A percentile compares a stretch with the other conserved stretches of the same genome.
Conservation (phyloP, 208 protist genomes). For the Lotmaria passim region DNA sequence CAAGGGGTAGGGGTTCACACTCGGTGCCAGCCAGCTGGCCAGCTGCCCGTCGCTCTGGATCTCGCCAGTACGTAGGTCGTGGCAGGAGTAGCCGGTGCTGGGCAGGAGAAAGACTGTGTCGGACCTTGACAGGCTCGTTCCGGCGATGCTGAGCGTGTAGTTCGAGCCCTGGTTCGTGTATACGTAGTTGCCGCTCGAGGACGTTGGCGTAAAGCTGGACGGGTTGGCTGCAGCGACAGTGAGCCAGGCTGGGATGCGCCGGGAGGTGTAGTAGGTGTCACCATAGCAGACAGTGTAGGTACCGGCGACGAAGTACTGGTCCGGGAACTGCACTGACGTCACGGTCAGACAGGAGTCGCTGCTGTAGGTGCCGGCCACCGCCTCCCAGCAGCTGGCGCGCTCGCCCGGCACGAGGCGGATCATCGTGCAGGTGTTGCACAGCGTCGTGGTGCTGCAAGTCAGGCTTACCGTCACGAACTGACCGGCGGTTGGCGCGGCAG, state of each 20-base stretch:
- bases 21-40: conserved; percentile 66
- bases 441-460: conserved; percentile 35
- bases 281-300: conserved; percentile 87
- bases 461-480: conserved; percentile 74
- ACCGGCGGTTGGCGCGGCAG: conserved; percentile 58
- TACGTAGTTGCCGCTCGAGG: conserved; percentile 34
- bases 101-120: conserved; percentile 82
- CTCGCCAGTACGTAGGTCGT: conserved; percentile 73
- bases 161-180: conserved; percentile 79
- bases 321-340: conserved; percentile 65
- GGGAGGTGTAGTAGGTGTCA: conserved; percentile 33
- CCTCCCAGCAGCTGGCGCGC: conserved; percentile 71
- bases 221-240: conserved; percentile 73
- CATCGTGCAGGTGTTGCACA: conserved; percentile 65
- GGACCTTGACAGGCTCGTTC: conserved; percentile 47
- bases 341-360: conserved; percentile 68
- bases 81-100: conserved; percentile 74
- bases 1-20: conserved; percentile 60
- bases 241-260: conserved; percentile 70
- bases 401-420: conserved; percentile 73
- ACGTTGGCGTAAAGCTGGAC: conserved; percentile 41
- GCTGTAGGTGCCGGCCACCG: conserved; percentile 45
- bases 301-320: conserved; percentile 68
- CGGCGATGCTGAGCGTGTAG: conserved; percentile 66
- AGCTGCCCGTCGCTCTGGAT: conserved; percentile 63